Base-by-base conservation (phyloP, 176 grass and related monocot species). In the Eleusine coracana region DNA sequence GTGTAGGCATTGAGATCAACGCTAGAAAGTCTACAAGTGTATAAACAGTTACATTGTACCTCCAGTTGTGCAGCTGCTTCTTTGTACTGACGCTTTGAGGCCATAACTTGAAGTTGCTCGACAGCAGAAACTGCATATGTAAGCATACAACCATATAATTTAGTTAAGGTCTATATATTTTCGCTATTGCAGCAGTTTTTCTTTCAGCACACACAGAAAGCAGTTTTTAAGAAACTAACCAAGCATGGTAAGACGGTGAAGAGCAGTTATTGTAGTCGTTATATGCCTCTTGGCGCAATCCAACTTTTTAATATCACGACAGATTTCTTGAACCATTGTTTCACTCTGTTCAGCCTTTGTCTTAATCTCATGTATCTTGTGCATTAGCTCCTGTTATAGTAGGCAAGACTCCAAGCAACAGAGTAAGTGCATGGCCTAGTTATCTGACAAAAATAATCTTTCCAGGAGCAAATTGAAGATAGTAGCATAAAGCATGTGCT, bases 261-360 rank as follows among this genome's bases (percentile, higher is more conserved):
- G 96, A 72, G 96, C 93, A 0, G 96, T 99, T 86, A 99, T 96
- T 76, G 96, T 99, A 65, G 93, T 96, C 66, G 96, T 99, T 90
- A 99, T 94, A 83, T 96, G 96, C 83, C 92, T 96, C 85, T 99
- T 99, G 61, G 96, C 91, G 16, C 81, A 99, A 65, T 99, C 96
- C 87, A 99, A 76, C 74, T 99, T 99, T 82, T 96, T 99, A 12
- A 99, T 99, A 67, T 99, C 96, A 0, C 96, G 93, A 41, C 96
- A 99, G 68, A 99, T 99, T 90, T 99, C 96, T 87, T 99, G 96
- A 92, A 99, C 96, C 96, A 99, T 99, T 51, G 93, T 92, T 92
- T 99, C 96, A 34, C 93, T 99, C 74, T 96, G 91, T 60, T 84
- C 96, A 12, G 96, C 91, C 87, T 99, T 99, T 60, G 91, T 87